A percentile compares a stretch with the other conserved stretches of the same genome.
These are phyloP conservation scores for Curvularia lunata DNA, from an alignment of 2,329 filamentous ascomycete genomes.

Conservation along the genomic window DNA sequence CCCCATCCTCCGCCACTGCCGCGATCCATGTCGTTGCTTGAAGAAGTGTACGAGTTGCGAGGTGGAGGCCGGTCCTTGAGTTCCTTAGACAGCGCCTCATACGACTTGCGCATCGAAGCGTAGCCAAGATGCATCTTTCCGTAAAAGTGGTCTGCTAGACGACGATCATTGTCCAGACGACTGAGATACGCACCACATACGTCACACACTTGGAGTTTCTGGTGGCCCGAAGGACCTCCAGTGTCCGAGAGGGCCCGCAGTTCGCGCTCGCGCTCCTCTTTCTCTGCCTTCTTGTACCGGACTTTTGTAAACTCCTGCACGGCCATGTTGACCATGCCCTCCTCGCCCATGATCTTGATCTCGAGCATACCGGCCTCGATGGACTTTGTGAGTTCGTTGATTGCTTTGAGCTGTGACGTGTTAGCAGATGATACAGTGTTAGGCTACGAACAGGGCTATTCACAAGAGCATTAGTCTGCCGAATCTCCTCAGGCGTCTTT, in stretches of 20 bases:
- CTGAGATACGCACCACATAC: constrained; percentile 96
- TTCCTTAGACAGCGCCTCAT: constrained; percentile 84
- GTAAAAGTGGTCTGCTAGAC: constrained; percentile 96
- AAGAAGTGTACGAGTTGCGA: constrained; percentile 46
- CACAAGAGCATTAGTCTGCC: constrained; percentile 87
- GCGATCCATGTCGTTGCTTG: constrained; percentile 34
- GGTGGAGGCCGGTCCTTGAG: constrained; percentile 74
- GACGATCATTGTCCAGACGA: constrained; percentile 89
- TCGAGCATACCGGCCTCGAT: constrained; percentile 85
- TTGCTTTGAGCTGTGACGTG: constrained; percentile 70
- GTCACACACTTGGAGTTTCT: constrained; percentile 98
- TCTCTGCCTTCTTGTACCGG: constrained; percentile 77
- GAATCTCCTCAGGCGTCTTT: constrained; percentile 97
- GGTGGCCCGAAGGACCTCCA: constrained; percentile 88
- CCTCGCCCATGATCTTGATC: constrained; percentile 82
- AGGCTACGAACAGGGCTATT: constrained; percentile 18
- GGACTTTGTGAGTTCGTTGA: constrained; percentile 77
- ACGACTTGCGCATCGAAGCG: constrained; percentile 96
- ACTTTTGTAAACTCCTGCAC: constrained; percentile 89
- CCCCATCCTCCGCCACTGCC: constrained; percentile 36
- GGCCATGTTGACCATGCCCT: constrained; percentile 78
- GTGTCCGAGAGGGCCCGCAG: constrained; percentile 91
- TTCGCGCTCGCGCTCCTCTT: constrained; percentile 83
- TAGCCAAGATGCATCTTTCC: constrained; percentile 99
- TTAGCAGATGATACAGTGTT: constrained; percentile 21